Evolutionary conservation across 306 rosid species (phyloP), one percentile per base, ranked within the genome.

Genomic region (Ormosia semicastrata): DNA sequence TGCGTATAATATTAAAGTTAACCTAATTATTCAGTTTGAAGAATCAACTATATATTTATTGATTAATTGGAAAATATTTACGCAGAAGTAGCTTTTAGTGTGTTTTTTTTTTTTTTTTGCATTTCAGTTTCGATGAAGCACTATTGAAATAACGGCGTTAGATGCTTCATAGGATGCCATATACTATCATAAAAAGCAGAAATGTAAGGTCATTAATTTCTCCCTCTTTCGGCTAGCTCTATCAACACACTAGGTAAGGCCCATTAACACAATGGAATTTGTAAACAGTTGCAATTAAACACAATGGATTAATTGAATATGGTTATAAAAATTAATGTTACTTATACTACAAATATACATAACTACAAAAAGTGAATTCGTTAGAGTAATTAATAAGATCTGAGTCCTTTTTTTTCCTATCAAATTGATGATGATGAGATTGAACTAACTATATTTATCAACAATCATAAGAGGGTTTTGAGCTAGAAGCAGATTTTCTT

Each of bases 161-260:
- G 66, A 39, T 36, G 77, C 74, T 68, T 67, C 82, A 85, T 80
- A 75, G 87, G 87, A 80, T 85, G 79, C 79, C 63, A 66, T 75
- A 84, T 79, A 69, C 54, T 50, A n/a, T 7, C 66, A 36, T 62
- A 70, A 79, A 83, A 73, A 67, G 80, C 17, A 65, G 81, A 66
- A 79, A 79, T 15, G 70, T 73, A 67, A 79, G 73, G 84, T 73
- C 87, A 79, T 79, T 75, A 66, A 74, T 62, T 43, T 73, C 71
- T 66, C 72, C 68, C 64, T 62, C 66, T 82, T 84, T 73, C 66
- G 65, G 56, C 41, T 43, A 32, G 40, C 30, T 73, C 47, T 70
- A 59, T 30, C 39, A 15, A 29, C 72, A 41, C 34, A 43, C 33
- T 33, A 43, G 60, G 37, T 54, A 69, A 34, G 73, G 73, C 14